These are phyloP conservation scores for Russula virescens DNA, from an alignment of 768 basidiomycete species.

Conservation along the genomic window DNA sequence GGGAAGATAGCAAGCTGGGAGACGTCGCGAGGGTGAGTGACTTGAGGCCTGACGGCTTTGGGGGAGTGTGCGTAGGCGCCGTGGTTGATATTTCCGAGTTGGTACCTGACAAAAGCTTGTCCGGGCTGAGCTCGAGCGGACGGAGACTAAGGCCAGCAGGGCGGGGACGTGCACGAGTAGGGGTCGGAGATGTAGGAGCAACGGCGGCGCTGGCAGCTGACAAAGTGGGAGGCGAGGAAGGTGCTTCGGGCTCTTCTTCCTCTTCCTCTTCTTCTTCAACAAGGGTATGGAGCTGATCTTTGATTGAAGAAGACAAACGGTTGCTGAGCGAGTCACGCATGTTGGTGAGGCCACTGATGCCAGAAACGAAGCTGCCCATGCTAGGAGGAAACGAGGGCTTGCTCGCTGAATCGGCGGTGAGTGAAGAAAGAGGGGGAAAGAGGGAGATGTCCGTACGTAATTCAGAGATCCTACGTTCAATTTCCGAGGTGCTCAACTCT, in stretches of 20 bases:
- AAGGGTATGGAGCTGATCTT: constrained; percentile 73
- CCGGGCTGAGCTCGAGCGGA: constrained; percentile 63
- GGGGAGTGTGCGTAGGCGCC: constrained; percentile 49
- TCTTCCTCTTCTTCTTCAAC: constrained; percentile 88
- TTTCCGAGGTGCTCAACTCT: constrained; percentile 57
- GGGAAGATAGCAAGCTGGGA: constrained; percentile 21
- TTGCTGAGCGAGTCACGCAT: constrained; percentile 83
- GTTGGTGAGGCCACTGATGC: constrained; percentile 40
- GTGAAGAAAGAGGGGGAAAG: neutral
- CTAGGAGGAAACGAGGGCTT: constrained; percentile 56
- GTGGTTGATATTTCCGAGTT: constrained; percentile 26
- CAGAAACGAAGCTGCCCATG: constrained; percentile 37
- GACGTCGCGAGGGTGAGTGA: constrained; percentile 44
- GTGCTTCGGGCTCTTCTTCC: constrained; percentile 53
- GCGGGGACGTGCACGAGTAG: constrained; percentile 49
- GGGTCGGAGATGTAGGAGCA: constrained; percentile 28
- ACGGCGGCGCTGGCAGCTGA: constrained; percentile 10
- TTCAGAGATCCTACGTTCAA: constrained; percentile 54
- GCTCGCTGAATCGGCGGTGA: constrained; percentile 38
- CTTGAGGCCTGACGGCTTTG: constrained; percentile 45
- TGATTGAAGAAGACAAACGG: constrained; percentile 58
- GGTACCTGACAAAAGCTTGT: constrained; percentile 36
- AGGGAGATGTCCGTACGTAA: constrained; percentile 48
- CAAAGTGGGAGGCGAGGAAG: constrained; percentile 25
- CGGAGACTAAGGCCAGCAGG: constrained; percentile 64